A percentile compares a stretch with the other conserved stretches of the same genome.
Evolutionary conservation across 352 stramenopile species (phyloP).

Genomic region (Thalassiosira mediterranea): DNA sequence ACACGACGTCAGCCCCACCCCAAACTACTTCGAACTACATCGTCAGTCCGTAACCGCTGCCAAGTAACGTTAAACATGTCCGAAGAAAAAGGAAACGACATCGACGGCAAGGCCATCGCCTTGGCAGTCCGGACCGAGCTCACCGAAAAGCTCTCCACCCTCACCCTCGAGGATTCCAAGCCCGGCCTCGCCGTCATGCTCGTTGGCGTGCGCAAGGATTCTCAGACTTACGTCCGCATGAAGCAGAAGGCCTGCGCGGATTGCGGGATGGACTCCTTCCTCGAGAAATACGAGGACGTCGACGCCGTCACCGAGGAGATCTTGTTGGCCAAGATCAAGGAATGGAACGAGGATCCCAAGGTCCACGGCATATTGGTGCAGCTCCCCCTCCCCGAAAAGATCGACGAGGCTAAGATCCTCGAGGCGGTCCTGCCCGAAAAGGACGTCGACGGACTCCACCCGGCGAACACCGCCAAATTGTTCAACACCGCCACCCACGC

Average conservation of each 20-base stretch:
- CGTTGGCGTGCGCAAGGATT: slow-evolving; percentile 94
- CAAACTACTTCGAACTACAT: neutral
- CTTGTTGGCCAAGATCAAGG: slow-evolving; percentile 78
- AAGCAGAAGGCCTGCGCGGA: slow-evolving; percentile 98
- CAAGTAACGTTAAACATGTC: slow-evolving; percentile 1
- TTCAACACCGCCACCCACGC: slow-evolving; percentile 86
- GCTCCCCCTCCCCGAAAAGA: slow-evolving; percentile 92
- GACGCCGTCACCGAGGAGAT: slow-evolving; percentile 58
- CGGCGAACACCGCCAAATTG: slow-evolving; percentile 94
- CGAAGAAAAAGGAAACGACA: slow-evolving; percentile 36
- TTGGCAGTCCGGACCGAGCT: slow-evolving; percentile 87
- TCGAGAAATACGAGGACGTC: slow-evolving; percentile 72
- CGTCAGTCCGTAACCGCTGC: neutral
- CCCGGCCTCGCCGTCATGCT: slow-evolving; percentile 97
- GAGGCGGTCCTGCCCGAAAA: slow-evolving; percentile 90
- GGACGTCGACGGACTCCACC: slow-evolving; percentile 98
- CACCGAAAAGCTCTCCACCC: slow-evolving; percentile 77
- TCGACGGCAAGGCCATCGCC: slow-evolving; percentile 89
- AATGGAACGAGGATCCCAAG: slow-evolving; percentile 87
- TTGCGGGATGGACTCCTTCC: slow-evolving; percentile 90
- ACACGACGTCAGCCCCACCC: neutral
- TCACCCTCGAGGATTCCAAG: slow-evolving; percentile 27
- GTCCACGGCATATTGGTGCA: slow-evolving; percentile 97
- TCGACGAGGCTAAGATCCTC: slow-evolving; percentile 93
- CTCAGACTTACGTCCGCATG: slow-evolving; percentile 96